Base-by-base conservation (phyloP, 306 rosid genomes). In the Glycyrrhiza uralensis region DNA sequence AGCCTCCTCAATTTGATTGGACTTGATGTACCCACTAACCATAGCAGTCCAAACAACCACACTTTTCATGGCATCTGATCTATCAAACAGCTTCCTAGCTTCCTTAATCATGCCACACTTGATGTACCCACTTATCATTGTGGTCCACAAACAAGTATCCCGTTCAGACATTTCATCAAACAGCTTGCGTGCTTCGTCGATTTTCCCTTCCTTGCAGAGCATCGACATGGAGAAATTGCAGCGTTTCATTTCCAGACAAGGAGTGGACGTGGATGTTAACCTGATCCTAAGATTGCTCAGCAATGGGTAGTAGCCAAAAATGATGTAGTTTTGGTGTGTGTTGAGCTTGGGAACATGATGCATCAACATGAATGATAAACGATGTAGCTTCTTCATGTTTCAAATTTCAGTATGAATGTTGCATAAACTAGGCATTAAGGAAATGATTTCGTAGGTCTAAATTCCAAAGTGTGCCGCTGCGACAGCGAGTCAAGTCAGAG, bases 51-150 rank as follows among this genome's bases (percentile, higher is more conserved):
- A 69, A 55, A 33, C 51, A 24, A 83, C 65, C 3, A 83, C 87
- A 46, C 45, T 45, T 23, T 72, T 80, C 64, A 72, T 52, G 19
- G 84, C 74, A 80, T 80, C 84, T 9, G 7, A 32, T 62, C 84
- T 72, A 61, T 83, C 84, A 67, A 83, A 83, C 49, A 83, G 59
- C 66, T 54, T 59, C 82, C 87, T 79, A 2, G 84, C 84, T 66
- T 83, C 87, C 33, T 32, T 76, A 41, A 83, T 83, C 82, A 76
- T 60, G 66, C 87, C 84, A 52, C 80, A 67, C 28, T 79, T 80
- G 50, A 79, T 46, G 60, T 83, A 83, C 35, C 84, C 82, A 36
- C 32, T 67, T 32, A 83, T 72, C 82, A 83, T 83, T 9, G 84
- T 80, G 10, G 80, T 76, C 87, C 87, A 83, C n/a, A 80, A 32